Evolutionary conservation across 345 rosid species (phyloP), one percentile per base, ranked within the genome.

Genomic region (Eucalyptus regnans): DNA sequence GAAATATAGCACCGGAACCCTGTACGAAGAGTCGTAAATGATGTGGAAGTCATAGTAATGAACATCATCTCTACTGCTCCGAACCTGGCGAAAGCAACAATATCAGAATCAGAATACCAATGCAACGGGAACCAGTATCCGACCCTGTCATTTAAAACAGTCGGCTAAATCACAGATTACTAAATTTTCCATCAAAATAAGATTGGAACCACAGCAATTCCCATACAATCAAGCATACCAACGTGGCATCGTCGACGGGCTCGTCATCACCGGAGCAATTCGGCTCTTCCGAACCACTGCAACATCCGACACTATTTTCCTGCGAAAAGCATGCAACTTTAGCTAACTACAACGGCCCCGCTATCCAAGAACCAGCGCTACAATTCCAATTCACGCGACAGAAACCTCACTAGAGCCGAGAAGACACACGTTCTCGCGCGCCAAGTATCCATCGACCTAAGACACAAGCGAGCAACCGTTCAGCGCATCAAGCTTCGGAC

Each of bases 1-100:
- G 84, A 96, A 95, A 86, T 95, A 96, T 48, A 97, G 93, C 89
- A 94, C 98, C 9, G 99, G 99, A 90, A 96, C 96, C 89, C 92
- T 89, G 80, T 92, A 97, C 2, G 97, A 94, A 64, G 92, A 90
- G 92, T 98, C 95, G 92, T 96, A 95, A 76, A 97, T 92, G 18
- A 97, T 89, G 90, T 97, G 98, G 89, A 94, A 95, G 91, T 97
- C 99, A 37, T 92, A 96, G 95, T 91, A 93, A 89, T 92, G 98
- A 79, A 88, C 93, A 90, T 92, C 93, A 88, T 79, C 89, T 31
- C 89, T 88, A 86, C 68, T n/a, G 90, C 89, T 91, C 71, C 88
- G 92, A 27, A 94, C 94, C 99, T 97, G 86, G 44, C 68, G 22
- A 89, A 86, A 44, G 68, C 44, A 87, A 92, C 80, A 56, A 86